Conservation (phyloP, 306 rosid species). For the Rosa chinensis region DNA sequence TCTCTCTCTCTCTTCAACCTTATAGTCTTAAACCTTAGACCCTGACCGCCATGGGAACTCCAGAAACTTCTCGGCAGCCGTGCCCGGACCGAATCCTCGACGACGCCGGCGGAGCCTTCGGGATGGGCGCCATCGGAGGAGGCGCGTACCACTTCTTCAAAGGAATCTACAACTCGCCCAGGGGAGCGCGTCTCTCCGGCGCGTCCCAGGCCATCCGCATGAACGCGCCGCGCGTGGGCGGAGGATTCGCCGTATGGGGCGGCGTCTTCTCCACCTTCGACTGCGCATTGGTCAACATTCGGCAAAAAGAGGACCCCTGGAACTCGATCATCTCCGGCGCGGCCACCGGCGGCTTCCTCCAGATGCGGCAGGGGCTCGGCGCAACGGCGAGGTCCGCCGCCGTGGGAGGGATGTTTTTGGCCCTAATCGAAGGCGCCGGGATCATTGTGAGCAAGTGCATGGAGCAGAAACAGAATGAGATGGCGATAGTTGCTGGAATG, state of each 20-base stretch:
- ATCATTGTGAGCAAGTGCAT: constrained; percentile 76
- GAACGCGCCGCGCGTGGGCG: constrained; percentile 85
- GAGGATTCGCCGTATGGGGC: constrained; percentile 90
- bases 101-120: constrained; percentile 90
- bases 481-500: constrained; percentile 33
- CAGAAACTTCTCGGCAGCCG: constrained; percentile 79
- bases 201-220: constrained; percentile 80
- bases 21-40: too few relatives aligned
- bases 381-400: constrained; percentile 57
- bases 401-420: constrained; percentile 67
- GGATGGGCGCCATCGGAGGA: constrained; percentile 93
- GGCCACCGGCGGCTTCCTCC: constrained; percentile 83
- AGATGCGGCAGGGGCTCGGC: constrained; percentile 68
- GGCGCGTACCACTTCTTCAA: constrained; percentile 81
- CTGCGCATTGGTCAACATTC: constrained; percentile 75
- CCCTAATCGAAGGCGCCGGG: constrained; percentile 83
- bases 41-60: constrained; percentile 65
- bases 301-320: constrained; percentile 97
- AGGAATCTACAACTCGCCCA: constrained; percentile 74
- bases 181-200: constrained; percentile 59
- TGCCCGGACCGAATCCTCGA: constrained; percentile 89
- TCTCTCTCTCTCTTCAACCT: not conserved
- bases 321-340: constrained; percentile 84
- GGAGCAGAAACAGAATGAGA: constrained; percentile 66
- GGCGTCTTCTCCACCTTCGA: constrained; percentile 86